Evolutionary conservation across 768 basidiomycete genomes (phyloP), one percentile per base, ranked within the genome.

Genomic region (Tricholoma flavovirens): DNA sequence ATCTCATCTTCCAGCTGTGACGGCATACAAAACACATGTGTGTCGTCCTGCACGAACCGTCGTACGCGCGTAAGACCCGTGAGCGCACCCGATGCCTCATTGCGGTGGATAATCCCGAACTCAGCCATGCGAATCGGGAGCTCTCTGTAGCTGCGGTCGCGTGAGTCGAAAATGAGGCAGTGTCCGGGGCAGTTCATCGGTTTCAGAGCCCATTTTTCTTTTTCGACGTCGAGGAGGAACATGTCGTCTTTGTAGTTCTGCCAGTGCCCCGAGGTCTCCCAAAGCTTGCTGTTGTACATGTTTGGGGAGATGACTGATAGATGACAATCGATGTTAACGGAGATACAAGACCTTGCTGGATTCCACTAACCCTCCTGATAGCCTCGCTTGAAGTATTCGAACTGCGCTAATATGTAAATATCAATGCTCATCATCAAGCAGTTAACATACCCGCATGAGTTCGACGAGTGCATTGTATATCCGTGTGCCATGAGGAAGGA

Each of bases 131-230:
- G 86, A 61, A 99, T 86, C 7, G 97, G 97, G 12, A 98, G 80
- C 71, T 99, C 97, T 69, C 87, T 90, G 76, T 98, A 98, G 58
- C 85, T 88, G 59, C 97, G 84, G 70, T 97, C 95, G 56, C 91
- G 81, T 22, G 90, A 88, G 72, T 93, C 96, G 67, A 98, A 99
- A 63, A 99, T 91, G 50, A 98, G 71, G 71, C 91, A 94, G 69
- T 98, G 97, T 5, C 95, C 95, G 0, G 91, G 97, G 75, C 97
- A 98, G 72, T 99, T 99, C 97, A 99, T 99, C 17, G 97, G 97
- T 74, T 98, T 97, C 57, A 98, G 79, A 0, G 82, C 96, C 84
- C 93, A 99, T 66, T 83, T 83, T 74, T 98, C 94, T 75, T 98
- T 98, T 73, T 99, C 97, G 55, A 98, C 74, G 56, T 95, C 90